These are phyloP conservation scores for Kalanchoe fedtschenkoi DNA, from an alignment of 164 flowering plant species.

Conservation along the genomic window DNA sequence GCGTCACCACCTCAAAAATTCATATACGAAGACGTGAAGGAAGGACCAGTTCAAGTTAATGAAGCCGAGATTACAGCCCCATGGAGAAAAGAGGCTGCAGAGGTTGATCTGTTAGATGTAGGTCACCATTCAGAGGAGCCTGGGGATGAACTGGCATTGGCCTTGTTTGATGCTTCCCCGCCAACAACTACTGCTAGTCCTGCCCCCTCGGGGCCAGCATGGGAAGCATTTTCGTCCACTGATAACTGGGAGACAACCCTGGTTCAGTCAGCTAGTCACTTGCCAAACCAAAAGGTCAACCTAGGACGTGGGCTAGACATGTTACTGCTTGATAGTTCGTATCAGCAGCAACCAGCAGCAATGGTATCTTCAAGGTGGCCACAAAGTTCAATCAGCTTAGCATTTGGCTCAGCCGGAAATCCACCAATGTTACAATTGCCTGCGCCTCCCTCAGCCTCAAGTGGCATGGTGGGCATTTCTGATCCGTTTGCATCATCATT, in stretches of 20 bases:
- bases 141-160: background rate
- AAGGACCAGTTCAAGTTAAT: too few relatives aligned
- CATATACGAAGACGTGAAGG: too few relatives aligned
- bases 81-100: background rate
- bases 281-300: slow-evolving; percentile 21
- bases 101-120: background rate
- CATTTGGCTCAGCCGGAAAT: background rate
- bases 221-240: background rate
- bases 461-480: background rate
- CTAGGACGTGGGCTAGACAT: slow-evolving; percentile 36
- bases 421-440: slow-evolving; percentile 1
- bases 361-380: background rate
- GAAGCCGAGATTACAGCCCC: background rate
- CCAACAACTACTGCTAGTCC: background rate
- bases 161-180: background rate
- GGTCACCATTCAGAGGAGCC: background rate
- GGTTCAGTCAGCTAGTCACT: slow-evolving; percentile 29
- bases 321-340: slow-evolving; percentile 26
- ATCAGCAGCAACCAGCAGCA: background rate
- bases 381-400: background rate
- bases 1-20: too few relatives aligned
- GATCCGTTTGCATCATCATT: slow-evolving; percentile 1
- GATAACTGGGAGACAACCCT: slow-evolving; percentile 12
- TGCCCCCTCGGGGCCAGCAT: background rate
- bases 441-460: background rate